These are phyloP conservation scores for Beauveria bassiana DNA, from an alignment of 2,329 filamentous ascomycete genomes.

Conservation along the genomic window DNA sequence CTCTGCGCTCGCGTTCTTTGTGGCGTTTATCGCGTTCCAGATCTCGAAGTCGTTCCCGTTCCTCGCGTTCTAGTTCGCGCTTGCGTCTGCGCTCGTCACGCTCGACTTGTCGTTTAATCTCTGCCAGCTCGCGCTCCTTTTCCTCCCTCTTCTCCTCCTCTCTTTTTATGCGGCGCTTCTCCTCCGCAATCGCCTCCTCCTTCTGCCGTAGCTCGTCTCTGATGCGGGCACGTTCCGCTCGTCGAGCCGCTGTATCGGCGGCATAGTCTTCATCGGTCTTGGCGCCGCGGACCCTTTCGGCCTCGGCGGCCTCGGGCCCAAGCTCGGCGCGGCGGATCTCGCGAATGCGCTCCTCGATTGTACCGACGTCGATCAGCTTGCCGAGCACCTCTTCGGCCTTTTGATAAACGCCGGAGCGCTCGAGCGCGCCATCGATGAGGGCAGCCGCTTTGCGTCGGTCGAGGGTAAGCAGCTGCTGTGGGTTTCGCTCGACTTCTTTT, in stretches of 20 bases:
- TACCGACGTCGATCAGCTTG: constrained; percentile 57
- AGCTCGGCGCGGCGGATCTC: constrained; percentile 60
- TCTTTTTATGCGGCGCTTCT: constrained; percentile 50
- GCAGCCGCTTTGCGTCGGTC: constrained; percentile 67
- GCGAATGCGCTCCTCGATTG: constrained; percentile 63
- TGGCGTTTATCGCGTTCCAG: constrained; percentile 32
- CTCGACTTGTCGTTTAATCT: constrained; percentile 42
- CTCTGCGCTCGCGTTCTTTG: constrained; percentile 31
- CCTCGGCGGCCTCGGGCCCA: constrained; percentile 58
- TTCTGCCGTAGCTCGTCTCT: constrained; percentile 52
- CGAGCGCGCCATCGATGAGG: constrained; percentile 69
- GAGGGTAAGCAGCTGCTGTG: constrained; percentile 61
- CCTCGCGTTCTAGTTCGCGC: constrained; percentile 47
- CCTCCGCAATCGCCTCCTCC: constrained; percentile 53
- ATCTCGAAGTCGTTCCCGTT: constrained; percentile 41
- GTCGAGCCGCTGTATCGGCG: constrained; percentile 53
- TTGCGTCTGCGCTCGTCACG: constrained; percentile 41
- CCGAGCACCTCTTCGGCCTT: constrained; percentile 61
- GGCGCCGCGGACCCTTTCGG: constrained; percentile 56
- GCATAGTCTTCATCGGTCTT: constrained; percentile 71
- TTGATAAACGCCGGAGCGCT: constrained; percentile 68
- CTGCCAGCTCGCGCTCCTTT: constrained; percentile 40
- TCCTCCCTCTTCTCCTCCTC: constrained; percentile 47
- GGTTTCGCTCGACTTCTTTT: constrained; percentile 67
- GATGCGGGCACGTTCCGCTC: constrained; percentile 52